phyloP scores from a whole-genome alignment of 768 basidiomycete genomes.

The Mycena pura region DNA sequence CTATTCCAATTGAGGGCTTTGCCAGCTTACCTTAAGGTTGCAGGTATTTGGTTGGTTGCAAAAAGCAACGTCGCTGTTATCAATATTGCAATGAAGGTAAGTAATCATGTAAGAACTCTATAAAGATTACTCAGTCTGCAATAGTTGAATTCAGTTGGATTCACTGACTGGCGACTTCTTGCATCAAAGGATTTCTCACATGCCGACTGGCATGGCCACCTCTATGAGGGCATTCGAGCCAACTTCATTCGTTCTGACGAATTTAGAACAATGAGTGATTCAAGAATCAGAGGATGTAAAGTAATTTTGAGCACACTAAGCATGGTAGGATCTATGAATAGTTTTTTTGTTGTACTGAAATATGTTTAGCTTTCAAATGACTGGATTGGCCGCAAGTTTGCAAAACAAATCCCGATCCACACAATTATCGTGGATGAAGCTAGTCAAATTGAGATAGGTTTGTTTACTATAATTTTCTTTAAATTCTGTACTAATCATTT shows the following conservation, averaged over 20 bases:
- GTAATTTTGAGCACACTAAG: slow-evolving; percentile 79
- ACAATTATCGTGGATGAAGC: slow-evolving; percentile 72
- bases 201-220: slow-evolving; percentile 78
- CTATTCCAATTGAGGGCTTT: background rate
- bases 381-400: slow-evolving; percentile 41
- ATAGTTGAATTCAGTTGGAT: slow-evolving; percentile 64
- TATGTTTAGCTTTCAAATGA: slow-evolving; percentile 50
- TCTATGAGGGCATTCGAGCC: slow-evolving; percentile 57
- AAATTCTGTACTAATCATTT: slow-evolving; percentile 29
- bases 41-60: slow-evolving; percentile 80
- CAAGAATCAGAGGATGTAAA: slow-evolving; percentile 45
- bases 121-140: slow-evolving; percentile 37
- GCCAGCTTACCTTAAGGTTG: background rate
- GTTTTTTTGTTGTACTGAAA: background rate
- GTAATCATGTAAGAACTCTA: background rate
- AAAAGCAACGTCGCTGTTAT: slow-evolving; percentile 90
- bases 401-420: slow-evolving; percentile 46
- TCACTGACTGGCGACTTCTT: slow-evolving; percentile 66
- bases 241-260: slow-evolving; percentile 61
- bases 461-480: slow-evolving; percentile 37
- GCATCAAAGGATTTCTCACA: slow-evolving; percentile 73
- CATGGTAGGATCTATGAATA: slow-evolving; percentile 49
- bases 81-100: slow-evolving; percentile 65
- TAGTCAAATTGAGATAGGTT: slow-evolving; percentile 68
- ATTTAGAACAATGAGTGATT: slow-evolving; percentile 34